Percentiles rank a stretch among this genome's conserved stretches.
These are phyloP conservation scores for Monilinia fructigena DNA, from an alignment of 2,329 filamentous ascomycete species.

Conservation along the genomic window DNA sequence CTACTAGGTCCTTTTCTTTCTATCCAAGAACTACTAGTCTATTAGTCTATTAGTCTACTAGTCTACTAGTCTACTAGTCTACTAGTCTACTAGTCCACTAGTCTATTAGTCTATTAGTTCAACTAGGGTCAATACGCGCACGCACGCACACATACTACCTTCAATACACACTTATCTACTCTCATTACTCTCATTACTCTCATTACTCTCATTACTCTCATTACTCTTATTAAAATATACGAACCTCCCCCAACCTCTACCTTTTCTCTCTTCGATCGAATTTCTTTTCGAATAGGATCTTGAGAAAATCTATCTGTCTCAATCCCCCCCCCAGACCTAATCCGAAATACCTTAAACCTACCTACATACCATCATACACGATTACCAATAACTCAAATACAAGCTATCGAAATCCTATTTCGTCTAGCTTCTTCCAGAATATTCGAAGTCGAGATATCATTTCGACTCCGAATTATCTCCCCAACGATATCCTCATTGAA, in stretches of 20 bases:
- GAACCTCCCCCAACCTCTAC: constrained; percentile 14
- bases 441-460: constrained; percentile 32
- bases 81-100: too few relatives aligned
- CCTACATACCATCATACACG: not conserved
- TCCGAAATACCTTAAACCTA: not conserved
- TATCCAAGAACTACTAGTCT: not conserved
- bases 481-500: constrained; percentile 30
- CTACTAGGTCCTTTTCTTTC: not conserved
- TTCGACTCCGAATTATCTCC: constrained; percentile 33
- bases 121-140: not conserved
- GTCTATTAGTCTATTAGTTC: too few relatives aligned
- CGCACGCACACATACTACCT: not conserved
- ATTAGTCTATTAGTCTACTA: too few relatives aligned
- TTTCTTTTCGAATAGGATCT: constrained; percentile 13
- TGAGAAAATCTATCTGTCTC: not conserved
- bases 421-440: constrained; percentile 36
- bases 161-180: not conserved
- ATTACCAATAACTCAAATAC: constrained; percentile 12
- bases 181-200: too few relatives aligned
- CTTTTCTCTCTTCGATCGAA: constrained; percentile 5
- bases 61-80: too few relatives aligned
- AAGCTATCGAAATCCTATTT: not conserved
- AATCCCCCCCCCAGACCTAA: not conserved
- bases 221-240: constrained; percentile 10
- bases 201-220: not conserved